phyloP scores from a whole-genome alignment of 2,329 filamentous ascomycete genomes.

The Bipolaris zeicola region DNA sequence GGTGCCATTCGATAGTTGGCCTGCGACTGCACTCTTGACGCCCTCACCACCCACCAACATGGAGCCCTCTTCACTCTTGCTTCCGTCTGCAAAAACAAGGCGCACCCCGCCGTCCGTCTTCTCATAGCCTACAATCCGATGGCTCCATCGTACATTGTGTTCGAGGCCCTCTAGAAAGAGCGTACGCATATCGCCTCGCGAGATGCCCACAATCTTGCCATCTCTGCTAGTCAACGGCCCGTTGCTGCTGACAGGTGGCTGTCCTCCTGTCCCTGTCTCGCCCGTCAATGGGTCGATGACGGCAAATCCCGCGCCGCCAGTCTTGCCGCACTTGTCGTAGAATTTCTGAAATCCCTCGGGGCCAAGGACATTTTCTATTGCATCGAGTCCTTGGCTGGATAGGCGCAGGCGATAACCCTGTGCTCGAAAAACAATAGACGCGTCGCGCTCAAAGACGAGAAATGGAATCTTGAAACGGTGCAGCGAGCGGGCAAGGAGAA shows the following conservation, averaged over 20 bases:
- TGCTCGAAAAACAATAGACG: slow-evolving; percentile 60
- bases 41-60: slow-evolving; percentile 68
- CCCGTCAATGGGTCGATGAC: slow-evolving; percentile 61
- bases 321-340: slow-evolving; percentile 65
- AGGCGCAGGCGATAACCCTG: slow-evolving; percentile 68
- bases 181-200: slow-evolving; percentile 66
- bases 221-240: slow-evolving; percentile 57
- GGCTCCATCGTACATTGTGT: slow-evolving; percentile 60
- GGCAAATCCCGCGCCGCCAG: slow-evolving; percentile 60
- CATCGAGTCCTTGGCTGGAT: slow-evolving; percentile 62
- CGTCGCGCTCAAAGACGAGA: slow-evolving; percentile 50
- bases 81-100: slow-evolving; percentile 65
- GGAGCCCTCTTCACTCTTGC: slow-evolving; percentile 62
- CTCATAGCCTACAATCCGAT: slow-evolving; percentile 65
- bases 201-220: slow-evolving; percentile 66
- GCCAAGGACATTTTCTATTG: slow-evolving; percentile 64
- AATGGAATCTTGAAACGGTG: slow-evolving; percentile 40
- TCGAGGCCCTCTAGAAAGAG: slow-evolving; percentile 65
- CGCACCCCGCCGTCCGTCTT: slow-evolving; percentile 60
- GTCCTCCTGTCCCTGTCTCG: slow-evolving; percentile 44
- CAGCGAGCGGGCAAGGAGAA: slow-evolving; percentile 41
- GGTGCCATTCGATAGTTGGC: slow-evolving; percentile 62
- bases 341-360: slow-evolving; percentile 58
- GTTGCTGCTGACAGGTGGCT: slow-evolving; percentile 17
- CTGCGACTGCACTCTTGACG: slow-evolving; percentile 64